Percentiles rank a stretch among this genome's conserved stretches.
These are phyloP conservation scores for Yarrowia keelungensis DNA, from an alignment of 805 yeast species.

Conservation along the genomic window DNA sequence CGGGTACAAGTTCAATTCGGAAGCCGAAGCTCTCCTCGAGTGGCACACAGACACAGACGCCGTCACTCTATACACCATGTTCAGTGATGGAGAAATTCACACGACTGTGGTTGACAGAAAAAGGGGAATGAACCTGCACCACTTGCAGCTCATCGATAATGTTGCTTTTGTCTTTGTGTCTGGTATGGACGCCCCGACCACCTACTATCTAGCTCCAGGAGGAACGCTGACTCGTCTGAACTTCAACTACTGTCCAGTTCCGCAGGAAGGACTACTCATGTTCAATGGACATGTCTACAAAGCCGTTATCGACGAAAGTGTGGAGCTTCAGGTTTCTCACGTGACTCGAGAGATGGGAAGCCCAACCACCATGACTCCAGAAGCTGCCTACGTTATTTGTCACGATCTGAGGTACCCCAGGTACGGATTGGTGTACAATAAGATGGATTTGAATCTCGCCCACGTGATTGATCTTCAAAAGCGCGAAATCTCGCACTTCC, in stretches of 20 bases:
- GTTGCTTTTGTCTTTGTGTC: neutral
- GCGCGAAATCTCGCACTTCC: neutral
- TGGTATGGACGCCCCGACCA: neutral
- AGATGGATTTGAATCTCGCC: neutral
- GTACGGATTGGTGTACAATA: neutral
- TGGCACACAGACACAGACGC: neutral
- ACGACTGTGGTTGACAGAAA: neutral
- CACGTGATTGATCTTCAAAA: constrained; percentile 3
- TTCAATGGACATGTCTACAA: neutral
- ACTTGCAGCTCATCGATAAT: neutral
- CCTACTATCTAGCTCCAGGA: neutral
- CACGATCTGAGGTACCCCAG: neutral
- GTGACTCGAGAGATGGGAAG: neutral
- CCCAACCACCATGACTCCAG: neutral
- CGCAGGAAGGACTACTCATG: constrained; percentile 2
- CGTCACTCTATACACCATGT: neutral
- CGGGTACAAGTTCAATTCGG: neutral
- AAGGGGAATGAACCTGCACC: neutral
- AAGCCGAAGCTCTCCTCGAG: neutral
- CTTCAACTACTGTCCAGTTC: neutral
- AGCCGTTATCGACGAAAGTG: neutral
- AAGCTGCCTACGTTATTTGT: neutral
- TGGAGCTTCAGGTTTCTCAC: neutral
- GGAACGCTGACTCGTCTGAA: neutral
- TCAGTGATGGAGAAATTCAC: neutral